phyloP scores from a whole-genome alignment of 163 green algal genomes.

The Volvox carteri region DNA sequence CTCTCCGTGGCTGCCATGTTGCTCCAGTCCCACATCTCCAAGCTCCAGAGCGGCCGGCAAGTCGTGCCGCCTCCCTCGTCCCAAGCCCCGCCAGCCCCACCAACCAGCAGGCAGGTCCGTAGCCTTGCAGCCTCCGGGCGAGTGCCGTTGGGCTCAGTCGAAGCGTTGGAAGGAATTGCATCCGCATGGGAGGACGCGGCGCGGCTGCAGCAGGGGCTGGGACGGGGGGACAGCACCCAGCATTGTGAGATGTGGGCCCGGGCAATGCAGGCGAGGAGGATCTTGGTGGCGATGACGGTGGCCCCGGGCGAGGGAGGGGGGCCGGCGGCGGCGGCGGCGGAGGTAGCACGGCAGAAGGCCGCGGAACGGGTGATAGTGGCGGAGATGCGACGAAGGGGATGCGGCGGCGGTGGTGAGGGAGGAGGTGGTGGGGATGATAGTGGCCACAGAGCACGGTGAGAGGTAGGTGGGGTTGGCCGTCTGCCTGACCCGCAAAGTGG shows the following conservation, averaged over 20 bases:
- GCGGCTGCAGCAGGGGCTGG: background rate
- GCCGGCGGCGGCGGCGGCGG: background rate
- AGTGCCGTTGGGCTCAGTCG: background rate
- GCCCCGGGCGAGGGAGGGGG: too few species aligned
- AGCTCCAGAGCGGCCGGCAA: background rate
- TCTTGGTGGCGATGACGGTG: background rate
- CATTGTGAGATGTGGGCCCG: conserved; percentile 35
- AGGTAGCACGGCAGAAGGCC: background rate
- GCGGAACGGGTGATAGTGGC: background rate
- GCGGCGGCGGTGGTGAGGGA: background rate
- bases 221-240: too few species aligned
- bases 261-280: conserved; percentile 20
- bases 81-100: background rate
- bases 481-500: background rate
- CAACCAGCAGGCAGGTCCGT: background rate
- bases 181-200: conserved; percentile 18
- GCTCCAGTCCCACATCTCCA: background rate
- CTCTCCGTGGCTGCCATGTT: background rate
- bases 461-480: background rate
- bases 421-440: background rate
- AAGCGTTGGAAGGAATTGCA: conserved; percentile 22
- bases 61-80: conserved; percentile 9
- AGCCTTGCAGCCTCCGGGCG: background rate
- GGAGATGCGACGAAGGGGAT: conserved; percentile 18
- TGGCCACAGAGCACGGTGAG: background rate